A percentile compares a stretch with the other conserved stretches of the same genome.
These are phyloP conservation scores for Jacaranda mimosifolia DNA, from an alignment of 257 asterid species.

Conservation along the genomic window DNA sequence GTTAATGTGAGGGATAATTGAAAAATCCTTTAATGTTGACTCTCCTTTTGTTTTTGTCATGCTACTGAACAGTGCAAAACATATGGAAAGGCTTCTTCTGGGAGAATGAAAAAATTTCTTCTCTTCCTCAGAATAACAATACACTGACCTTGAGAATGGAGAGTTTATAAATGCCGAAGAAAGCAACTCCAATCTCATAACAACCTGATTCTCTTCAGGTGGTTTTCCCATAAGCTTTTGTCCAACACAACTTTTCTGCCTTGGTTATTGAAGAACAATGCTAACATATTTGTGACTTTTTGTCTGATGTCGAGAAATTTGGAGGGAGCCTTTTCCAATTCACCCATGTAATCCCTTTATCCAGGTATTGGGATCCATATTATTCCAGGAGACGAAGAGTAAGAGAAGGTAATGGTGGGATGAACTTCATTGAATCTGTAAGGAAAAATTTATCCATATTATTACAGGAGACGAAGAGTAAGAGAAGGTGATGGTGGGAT, in stretches of 20 bases:
- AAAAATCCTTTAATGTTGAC: too few relatives aligned
- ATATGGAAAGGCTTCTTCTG: too few relatives aligned
- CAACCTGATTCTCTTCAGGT: slow-evolving; percentile 5
- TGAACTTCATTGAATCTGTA: slow-evolving; percentile 97
- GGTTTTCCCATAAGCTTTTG: neutral
- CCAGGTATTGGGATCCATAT: slow-evolving; percentile 98
- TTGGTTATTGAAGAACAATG: slow-evolving; percentile 37
- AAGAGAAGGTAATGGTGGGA: slow-evolving; percentile 69
- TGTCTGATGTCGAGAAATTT: too few relatives aligned
- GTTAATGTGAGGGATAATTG: too few relatives aligned
- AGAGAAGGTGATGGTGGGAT: too few relatives aligned
- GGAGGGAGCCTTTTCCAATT: slow-evolving; percentile 24
- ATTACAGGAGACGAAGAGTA: too few relatives aligned
- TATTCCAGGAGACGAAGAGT: too few relatives aligned
- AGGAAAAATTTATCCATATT: slow-evolving; percentile 51
- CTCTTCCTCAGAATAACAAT: too few relatives aligned
- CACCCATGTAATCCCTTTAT: slow-evolving; percentile 31
- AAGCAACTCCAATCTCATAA: too few relatives aligned
- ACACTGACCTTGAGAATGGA: too few relatives aligned
- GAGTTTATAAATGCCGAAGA: too few relatives aligned
- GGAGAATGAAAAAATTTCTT: too few relatives aligned
- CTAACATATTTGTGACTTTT: slow-evolving; percentile 16
- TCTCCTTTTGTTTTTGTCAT: neutral
- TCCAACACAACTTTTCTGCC: slow-evolving; percentile 15
- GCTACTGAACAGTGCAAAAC: slow-evolving; percentile 3